These are phyloP conservation scores for Zarea fungicola DNA, from an alignment of 2,329 filamentous ascomycete species.

Conservation along the genomic window DNA sequence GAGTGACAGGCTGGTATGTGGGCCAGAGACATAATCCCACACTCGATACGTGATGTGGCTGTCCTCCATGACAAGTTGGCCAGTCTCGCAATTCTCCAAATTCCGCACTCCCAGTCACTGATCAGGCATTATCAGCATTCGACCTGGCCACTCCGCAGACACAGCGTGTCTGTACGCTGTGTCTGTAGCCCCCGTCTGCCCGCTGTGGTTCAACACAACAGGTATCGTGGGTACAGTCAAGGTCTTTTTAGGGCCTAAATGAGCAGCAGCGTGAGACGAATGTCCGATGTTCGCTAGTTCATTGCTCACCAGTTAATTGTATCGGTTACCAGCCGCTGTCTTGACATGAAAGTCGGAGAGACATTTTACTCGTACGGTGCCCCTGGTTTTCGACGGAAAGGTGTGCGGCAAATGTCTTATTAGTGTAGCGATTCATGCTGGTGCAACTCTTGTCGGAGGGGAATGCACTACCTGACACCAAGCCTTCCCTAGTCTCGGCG, in stretches of 20 bases:
- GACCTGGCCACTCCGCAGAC: conserved; percentile 1
- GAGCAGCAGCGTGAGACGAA: too few relatives aligned
- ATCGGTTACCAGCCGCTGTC: too few relatives aligned
- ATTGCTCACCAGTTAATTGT: too few relatives aligned
- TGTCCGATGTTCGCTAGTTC: too few relatives aligned
- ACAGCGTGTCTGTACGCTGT: background rate
- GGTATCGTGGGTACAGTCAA: too few relatives aligned
- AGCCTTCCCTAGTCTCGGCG: background rate
- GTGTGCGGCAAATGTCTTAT: background rate
- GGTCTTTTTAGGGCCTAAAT: too few relatives aligned
- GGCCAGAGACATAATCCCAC: background rate
- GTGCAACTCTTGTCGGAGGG: background rate
- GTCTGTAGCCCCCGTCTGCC: background rate
- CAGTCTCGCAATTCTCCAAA: background rate
- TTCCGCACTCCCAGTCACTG: background rate
- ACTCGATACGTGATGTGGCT: background rate
- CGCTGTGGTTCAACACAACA: background rate
- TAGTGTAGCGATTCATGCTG: background rate
- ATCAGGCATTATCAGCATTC: conserved; percentile 6
- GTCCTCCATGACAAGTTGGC: background rate
- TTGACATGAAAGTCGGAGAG: background rate
- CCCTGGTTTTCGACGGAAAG: conserved; percentile 3
- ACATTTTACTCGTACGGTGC: background rate
- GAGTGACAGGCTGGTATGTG: conserved; percentile 1
- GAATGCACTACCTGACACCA: background rate